Evolutionary conservation across 805 yeast genomes (phyloP).

Genomic region (Saturnispora saitoi): DNA sequence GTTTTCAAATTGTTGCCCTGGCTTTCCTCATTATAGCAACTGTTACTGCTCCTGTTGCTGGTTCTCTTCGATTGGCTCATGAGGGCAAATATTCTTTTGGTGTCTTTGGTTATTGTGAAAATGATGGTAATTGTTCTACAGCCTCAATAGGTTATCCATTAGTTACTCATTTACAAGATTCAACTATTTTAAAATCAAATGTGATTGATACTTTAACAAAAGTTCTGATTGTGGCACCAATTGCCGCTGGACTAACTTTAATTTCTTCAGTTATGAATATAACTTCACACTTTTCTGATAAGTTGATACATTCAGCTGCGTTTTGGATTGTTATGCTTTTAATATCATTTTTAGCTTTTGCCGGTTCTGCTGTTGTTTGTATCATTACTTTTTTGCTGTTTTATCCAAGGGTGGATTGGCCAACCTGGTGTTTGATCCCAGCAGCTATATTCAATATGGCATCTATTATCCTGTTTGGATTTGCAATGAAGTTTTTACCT

Average conservation of each 20-base stretch:
- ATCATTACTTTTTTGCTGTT: slow-evolving; percentile 49
- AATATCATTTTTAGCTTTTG: slow-evolving; percentile 40
- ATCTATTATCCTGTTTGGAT: slow-evolving; percentile 40
- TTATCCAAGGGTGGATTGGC: slow-evolving; percentile 60
- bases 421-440: slow-evolving; percentile 65
- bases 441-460: slow-evolving; percentile 51
- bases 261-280: slow-evolving; percentile 33
- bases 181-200: slow-evolving; percentile 40
- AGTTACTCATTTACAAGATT: slow-evolving; percentile 13
- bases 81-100: slow-evolving; percentile 46
- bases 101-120: slow-evolving; percentile 55
- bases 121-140: slow-evolving; percentile 19
- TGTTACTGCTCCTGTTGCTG: slow-evolving; percentile 52
- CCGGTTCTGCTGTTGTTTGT: slow-evolving; percentile 46
- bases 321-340: slow-evolving; percentile 38
- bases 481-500: slow-evolving; percentile 26
- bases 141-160: slow-evolving; percentile 35
- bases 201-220: slow-evolving; percentile 47
- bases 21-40: slow-evolving; percentile 56
- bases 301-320: slow-evolving; percentile 13
- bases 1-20: slow-evolving; percentile 43
- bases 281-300: slow-evolving; percentile 16
- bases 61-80: slow-evolving; percentile 40
- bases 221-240: slow-evolving; percentile 51
- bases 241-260: slow-evolving; percentile 57